phyloP scores from a whole-genome alignment of 139 green algal genomes.

The Coccomyxa sp. region DNA sequence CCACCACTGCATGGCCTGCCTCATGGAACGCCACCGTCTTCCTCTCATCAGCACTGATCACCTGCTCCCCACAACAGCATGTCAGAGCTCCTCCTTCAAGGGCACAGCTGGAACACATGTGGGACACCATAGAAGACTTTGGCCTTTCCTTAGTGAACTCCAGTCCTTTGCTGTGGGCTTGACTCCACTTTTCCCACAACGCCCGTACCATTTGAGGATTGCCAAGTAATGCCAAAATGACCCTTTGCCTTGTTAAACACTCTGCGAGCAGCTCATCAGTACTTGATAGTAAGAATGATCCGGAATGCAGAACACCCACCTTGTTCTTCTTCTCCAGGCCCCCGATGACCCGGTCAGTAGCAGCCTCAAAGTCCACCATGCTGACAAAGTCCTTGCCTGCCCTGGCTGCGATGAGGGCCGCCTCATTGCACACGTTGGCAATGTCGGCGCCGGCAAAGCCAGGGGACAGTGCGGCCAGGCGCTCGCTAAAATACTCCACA shows the following conservation, averaged over 20 bases:
- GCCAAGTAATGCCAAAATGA: no score
- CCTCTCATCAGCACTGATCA: slow-evolving; percentile 80
- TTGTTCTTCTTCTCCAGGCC: slow-evolving; percentile 99
- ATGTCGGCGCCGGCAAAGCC: slow-evolving; percentile 97
- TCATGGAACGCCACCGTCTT: slow-evolving; percentile 98
- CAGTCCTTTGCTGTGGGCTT: no score
- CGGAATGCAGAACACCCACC: slow-evolving; percentile 35
- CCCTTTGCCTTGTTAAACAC: no score
- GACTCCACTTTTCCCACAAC: no score
- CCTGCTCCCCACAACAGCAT: not conserved
- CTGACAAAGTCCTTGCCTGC: slow-evolving; percentile 48
- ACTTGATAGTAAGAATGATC: no score
- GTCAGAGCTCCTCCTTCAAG: not conserved
- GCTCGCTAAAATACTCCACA: slow-evolving; percentile 78
- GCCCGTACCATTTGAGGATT: no score
- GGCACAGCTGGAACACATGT: no score
- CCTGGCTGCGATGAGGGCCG: slow-evolving; percentile 90
- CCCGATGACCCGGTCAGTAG: slow-evolving; percentile 96
- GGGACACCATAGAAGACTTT: no score
- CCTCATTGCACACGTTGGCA: slow-evolving; percentile 98
- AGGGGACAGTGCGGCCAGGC: slow-evolving; percentile 93
- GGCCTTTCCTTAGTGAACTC: no score
- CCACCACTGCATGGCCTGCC: slow-evolving; percentile 90
- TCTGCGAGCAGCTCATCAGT: no score
- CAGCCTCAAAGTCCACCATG: slow-evolving; percentile 91